phyloP scores from a whole-genome alignment of 352 stramenopile species.

The Thraustotheca clavata region DNA sequence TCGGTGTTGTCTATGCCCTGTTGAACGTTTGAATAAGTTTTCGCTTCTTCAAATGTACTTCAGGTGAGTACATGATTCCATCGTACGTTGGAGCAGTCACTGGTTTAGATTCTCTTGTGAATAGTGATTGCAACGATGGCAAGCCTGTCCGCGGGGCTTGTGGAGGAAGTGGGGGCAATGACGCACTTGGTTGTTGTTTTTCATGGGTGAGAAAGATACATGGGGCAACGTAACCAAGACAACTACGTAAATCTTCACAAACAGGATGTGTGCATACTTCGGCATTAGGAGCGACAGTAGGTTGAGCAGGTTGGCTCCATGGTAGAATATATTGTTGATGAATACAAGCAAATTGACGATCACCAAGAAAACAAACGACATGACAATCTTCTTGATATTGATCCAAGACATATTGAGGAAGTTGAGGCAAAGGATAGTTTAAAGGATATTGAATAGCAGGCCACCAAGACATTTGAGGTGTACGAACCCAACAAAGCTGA shows the following conservation, averaged over 20 bases:
- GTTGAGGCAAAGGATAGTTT: constrained; percentile 14
- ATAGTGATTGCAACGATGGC: constrained; percentile 15
- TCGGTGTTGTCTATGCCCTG: background rate
- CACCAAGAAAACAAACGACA: constrained; percentile 15
- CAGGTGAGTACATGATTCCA: constrained; percentile 1
- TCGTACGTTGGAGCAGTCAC: background rate
- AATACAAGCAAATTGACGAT: constrained; percentile 20
- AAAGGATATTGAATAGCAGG: constrained; percentile 18
- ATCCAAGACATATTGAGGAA: constrained; percentile 18
- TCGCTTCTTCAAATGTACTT: constrained; percentile 22
- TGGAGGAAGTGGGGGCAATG: background rate
- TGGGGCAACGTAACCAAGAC: constrained; percentile 10
- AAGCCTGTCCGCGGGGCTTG: constrained; percentile 1
- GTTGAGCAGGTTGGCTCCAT: constrained; percentile 7
- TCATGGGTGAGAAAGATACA: constrained; percentile 11
- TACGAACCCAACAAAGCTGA: constrained; percentile 21
- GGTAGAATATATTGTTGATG: constrained; percentile 8
- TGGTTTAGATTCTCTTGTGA: constrained; percentile 5
- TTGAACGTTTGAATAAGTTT: constrained; percentile 19
- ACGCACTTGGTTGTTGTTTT: background rate
- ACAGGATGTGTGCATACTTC: constrained; percentile 16
- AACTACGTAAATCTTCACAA: constrained; percentile 20
- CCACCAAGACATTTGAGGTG: constrained; percentile 20
- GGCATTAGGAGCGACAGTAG: background rate
- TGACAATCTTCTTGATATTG: constrained; percentile 19